phyloP scores from a whole-genome alignment of 257 asterid genomes.

The Lycium barbarum region DNA sequence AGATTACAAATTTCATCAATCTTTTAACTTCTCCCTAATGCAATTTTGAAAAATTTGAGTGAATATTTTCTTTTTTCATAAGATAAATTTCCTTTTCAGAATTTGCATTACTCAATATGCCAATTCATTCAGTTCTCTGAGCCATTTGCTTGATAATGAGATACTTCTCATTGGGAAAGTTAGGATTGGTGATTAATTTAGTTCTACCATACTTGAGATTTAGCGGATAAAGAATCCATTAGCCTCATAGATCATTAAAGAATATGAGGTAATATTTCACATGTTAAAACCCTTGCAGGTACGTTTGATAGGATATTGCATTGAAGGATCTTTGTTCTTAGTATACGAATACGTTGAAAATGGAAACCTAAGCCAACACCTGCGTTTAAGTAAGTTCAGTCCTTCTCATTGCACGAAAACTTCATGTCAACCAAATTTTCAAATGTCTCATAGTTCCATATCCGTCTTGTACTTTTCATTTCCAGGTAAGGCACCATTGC shows the following conservation, averaged over 20 bases:
- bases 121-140: background rate
- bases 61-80: background rate
- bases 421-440: background rate
- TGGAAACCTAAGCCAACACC: slow-evolving; percentile 85
- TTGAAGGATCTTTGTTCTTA: slow-evolving; percentile 78
- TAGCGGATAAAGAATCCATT: background rate
- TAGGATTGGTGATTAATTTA: background rate
- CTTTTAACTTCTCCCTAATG: background rate
- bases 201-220: background rate
- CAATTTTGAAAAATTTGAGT: background rate
- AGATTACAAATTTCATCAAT: background rate
- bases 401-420: background rate
- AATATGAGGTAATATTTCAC: slow-evolving; percentile 10
- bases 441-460: background rate
- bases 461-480: slow-evolving; percentile 7
- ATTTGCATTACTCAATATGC: background rate
- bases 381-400: slow-evolving; percentile 63
- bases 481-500: slow-evolving; percentile 57
- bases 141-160: background rate
- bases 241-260: background rate
- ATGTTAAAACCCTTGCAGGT: slow-evolving; percentile 52
- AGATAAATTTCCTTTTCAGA: background rate
- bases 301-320: slow-evolving; percentile 80
- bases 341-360: slow-evolving; percentile 86
- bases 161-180: background rate